Base-by-base conservation (phyloP, 129 eudicot genomes). In the Centella asiatica region DNA sequence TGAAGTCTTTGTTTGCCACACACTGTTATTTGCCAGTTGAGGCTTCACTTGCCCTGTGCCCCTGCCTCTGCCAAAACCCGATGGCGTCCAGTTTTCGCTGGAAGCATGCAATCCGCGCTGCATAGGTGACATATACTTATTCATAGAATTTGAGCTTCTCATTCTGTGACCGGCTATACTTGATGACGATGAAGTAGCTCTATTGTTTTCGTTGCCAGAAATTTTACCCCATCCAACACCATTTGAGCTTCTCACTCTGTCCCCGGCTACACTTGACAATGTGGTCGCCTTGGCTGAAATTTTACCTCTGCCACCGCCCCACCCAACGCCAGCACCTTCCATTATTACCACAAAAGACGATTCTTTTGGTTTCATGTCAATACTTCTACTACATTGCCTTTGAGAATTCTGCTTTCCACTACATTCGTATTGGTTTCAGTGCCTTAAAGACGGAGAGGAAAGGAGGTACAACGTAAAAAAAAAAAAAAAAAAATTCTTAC, bases 271-370 rank as follows among this genome's bases (percentile, higher is more conserved):
- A 4, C 3, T 0, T 0, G 19, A 34, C 19, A 19, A n/a, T 57
- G 1, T 34, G 19, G 0, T 13, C 4, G 10, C 6, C 33, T 33
- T 7, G 22, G 46, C 5, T 57, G 20, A 3, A 2, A 34, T 24
- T 15, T 20, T 64, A 20, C 76, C 76, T 71, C 64, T 39, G 12
- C 62, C 69, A 26, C 26, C 33, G 5, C 23, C 45, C 63, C 62
- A 62, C 10, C 69, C 64, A 7, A 37, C 0, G 28, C 76, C 76
- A 42, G 64, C 63, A 12, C 51, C 34, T 71, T 62, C 62, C 57
- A 23, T 0, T 10, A 59, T 42, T 14, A 39, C 27, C 0, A n/a
- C n/a, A 4, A 27, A 15, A 25, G 37, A 29, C 4, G 15, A 39
- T 11, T 27, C 3, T 13, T 2, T 47, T 36, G 18, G 1, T 2